Percentiles rank a stretch among this genome's conserved stretches.
Conservation (phyloP, 2,329 filamentous ascomycete species). For the Talaromyces sp. region DNA sequence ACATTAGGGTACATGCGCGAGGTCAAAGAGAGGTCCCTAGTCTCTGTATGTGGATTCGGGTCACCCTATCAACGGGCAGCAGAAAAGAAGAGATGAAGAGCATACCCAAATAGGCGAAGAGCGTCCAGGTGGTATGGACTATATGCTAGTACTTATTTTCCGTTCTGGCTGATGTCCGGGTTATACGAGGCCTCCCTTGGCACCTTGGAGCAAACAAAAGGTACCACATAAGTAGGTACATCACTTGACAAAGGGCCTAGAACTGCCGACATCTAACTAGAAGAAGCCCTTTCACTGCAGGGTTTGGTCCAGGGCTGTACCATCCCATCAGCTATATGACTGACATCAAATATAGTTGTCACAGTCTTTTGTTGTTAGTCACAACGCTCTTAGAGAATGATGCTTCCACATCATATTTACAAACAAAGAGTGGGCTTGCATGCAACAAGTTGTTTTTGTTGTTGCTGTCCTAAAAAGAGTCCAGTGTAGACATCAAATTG, state of each 20-base stretch:
- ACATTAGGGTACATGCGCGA: background rate
- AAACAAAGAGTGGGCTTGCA: background rate
- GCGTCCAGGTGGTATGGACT: background rate
- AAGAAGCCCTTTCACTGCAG: background rate
- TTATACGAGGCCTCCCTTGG: background rate
- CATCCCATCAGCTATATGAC: background rate
- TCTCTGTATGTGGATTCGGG: too few species aligned
- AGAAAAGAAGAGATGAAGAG: background rate
- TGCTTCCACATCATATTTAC: background rate
- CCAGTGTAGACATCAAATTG: background rate
- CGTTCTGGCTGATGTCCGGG: background rate
- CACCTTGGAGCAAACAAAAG: background rate
- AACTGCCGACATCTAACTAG: background rate
- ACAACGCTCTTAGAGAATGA: background rate
- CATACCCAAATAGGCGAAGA: too few species aligned
- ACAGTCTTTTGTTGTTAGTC: background rate
- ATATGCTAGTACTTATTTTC: background rate
- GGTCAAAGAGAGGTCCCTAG: background rate
- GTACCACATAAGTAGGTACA: background rate
- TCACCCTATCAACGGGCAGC: too few species aligned
- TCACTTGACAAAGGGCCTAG: constrained; percentile 2
- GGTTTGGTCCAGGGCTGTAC: background rate
- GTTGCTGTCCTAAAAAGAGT: background rate
- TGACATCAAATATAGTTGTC: background rate
- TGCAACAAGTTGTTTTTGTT: background rate